phyloP scores from a whole-genome alignment of 2,329 filamentous ascomycete species.

The Monilinia laxa region DNA sequence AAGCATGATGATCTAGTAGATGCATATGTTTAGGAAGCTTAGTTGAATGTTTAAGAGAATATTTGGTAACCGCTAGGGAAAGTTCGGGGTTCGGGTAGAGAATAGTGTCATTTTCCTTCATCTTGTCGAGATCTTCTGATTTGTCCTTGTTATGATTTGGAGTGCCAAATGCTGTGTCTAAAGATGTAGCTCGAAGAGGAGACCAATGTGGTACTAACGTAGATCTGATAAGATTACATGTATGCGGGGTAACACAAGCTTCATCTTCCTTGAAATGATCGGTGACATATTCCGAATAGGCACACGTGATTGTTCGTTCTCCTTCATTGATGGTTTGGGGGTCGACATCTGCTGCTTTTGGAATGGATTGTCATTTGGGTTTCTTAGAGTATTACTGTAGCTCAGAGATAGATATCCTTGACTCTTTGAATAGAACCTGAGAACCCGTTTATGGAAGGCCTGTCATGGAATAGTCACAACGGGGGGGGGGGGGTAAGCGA shows the following conservation, averaged over 20 bases:
- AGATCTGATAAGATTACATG: slow-evolving; percentile 13
- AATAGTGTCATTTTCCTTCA: slow-evolving; percentile 37
- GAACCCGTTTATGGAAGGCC: too few relatives aligned
- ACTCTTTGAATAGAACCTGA: too few relatives aligned
- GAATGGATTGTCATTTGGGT: too few relatives aligned
- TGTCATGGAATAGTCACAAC: too few relatives aligned
- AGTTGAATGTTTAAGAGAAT: slow-evolving; percentile 47
- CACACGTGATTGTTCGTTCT: background rate
- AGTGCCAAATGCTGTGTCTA: background rate
- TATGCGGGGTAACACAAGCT: background rate
- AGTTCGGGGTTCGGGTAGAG: slow-evolving; percentile 48
- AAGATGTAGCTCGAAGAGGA: background rate
- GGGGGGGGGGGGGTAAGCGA: too few relatives aligned
- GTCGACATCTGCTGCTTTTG: too few relatives aligned
- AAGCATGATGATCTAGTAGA: slow-evolving; percentile 47
- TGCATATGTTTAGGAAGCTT: slow-evolving; percentile 46
- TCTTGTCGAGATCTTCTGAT: slow-evolving; percentile 21
- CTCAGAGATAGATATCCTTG: too few relatives aligned
- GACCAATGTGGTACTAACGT: background rate
- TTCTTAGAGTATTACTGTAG: too few relatives aligned
- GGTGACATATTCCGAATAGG: background rate
- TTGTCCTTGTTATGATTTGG: background rate
- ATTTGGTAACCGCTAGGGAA: slow-evolving; percentile 45
- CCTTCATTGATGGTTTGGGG: too few relatives aligned
- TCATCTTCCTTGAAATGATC: background rate